These are phyloP conservation scores for Saccharomycopsis babjevae DNA, from an alignment of 805 yeast species.

Conservation along the genomic window DNA sequence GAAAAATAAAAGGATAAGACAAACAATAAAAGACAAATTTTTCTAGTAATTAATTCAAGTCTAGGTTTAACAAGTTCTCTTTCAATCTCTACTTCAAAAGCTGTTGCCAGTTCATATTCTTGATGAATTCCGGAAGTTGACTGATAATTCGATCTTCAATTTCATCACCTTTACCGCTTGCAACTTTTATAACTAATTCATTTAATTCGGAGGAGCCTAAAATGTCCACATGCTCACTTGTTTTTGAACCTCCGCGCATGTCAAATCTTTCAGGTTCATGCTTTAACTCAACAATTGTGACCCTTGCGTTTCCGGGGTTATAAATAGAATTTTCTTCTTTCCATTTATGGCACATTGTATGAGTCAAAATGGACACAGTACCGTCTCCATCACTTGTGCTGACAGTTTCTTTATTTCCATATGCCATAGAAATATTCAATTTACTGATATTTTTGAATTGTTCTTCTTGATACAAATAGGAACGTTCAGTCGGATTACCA, in stretches of 20 bases:
- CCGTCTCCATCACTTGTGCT: constrained; percentile 91
- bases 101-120: constrained; percentile 31
- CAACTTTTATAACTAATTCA: constrained; percentile 74
- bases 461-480: constrained; percentile 75
- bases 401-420: constrained; percentile 55
- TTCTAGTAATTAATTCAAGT: background rate
- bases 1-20: background rate
- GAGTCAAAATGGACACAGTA: constrained; percentile 80
- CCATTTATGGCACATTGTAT: constrained; percentile 89
- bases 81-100: background rate
- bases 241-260: constrained; percentile 92
- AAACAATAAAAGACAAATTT: too few relatives aligned
- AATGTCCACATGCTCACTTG: constrained; percentile 97
- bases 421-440: constrained; percentile 63
- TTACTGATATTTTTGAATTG: constrained; percentile 39
- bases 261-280: constrained; percentile 93
- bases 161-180: constrained; percentile 64
- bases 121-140: constrained; percentile 51
- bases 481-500: constrained; percentile 94
- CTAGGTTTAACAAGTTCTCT: too few relatives aligned
- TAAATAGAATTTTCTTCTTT: constrained; percentile 47
- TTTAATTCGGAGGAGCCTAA: constrained; percentile 88
- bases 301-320: constrained; percentile 69
- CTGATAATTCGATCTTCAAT: constrained; percentile 55
- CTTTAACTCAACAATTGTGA: constrained; percentile 78